These are phyloP conservation scores for Lolium multiflorum DNA, from an alignment of 176 grass and related monocot species.

Conservation along the genomic window DNA sequence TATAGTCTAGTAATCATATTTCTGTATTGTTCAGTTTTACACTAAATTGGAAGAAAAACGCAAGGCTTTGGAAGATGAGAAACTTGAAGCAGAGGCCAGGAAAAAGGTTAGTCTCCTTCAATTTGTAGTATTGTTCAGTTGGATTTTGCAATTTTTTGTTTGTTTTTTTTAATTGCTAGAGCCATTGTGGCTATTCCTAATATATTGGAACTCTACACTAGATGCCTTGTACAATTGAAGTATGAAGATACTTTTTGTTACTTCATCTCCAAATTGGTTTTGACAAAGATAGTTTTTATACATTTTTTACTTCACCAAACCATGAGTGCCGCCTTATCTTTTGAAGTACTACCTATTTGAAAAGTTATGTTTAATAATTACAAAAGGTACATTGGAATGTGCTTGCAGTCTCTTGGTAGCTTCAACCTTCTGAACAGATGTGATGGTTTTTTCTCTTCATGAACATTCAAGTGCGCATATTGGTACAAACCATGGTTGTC, in stretches of 20 bases:
- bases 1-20: constrained; percentile 9
- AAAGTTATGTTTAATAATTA: background rate
- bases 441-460: background rate
- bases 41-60: constrained; percentile 85
- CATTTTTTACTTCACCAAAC: background rate
- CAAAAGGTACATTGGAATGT: background rate
- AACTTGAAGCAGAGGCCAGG: constrained; percentile 66
- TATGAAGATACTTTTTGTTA: constrained; percentile 9
- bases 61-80: constrained; percentile 80
- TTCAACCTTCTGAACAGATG: background rate
- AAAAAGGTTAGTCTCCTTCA: constrained; percentile 54
- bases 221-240: background rate
- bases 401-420: background rate
- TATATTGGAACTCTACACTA: constrained; percentile 15
- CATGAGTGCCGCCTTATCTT: constrained; percentile 4
- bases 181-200: background rate
- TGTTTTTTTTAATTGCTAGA: constrained; percentile 25
- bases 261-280: background rate
- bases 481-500: background rate
- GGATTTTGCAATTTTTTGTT: background rate
- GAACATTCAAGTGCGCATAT: background rate
- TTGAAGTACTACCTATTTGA: background rate
- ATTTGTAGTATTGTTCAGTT: background rate
- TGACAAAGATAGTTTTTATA: background rate
- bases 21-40: constrained; percentile 60